Base-by-base conservation (phyloP, 2,329 filamentous ascomycete species). In the Cercospora sojina region DNA sequence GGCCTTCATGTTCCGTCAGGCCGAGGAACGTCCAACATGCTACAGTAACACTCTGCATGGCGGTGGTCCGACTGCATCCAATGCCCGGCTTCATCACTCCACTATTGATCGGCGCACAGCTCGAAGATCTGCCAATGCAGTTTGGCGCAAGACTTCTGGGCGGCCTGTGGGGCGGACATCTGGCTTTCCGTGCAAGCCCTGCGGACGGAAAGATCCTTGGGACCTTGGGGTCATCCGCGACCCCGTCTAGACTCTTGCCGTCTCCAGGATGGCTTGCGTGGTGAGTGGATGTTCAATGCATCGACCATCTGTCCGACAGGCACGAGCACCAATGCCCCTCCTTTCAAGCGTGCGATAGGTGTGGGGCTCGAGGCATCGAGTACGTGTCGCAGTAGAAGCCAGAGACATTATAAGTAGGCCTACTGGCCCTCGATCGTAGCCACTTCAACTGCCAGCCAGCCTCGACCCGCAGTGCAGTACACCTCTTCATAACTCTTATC, bases 271-370 rank as follows among this genome's bases (percentile, higher is more conserved):
- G 60, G 64, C 69, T 64, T 43, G 62, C 58, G 62, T 25, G 60
- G 20, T 59, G 66, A 64, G 43, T 58, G 65, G 62, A 49, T 64
- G 53, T 31, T 47, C 32, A 41, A 23, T 51, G 64, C 67, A 66
- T 64, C 60, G 62, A 64, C 67, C 67, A 32, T 69, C 64, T 67
- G 67, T 51, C 69, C 69, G 69, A 67, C 62, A 59, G 64, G 20
- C 60, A 65, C 60, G 56, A 59, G 56, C 29, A 43, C 56, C 32
- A 29, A 20, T 67, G 65, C 69, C 69, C 69, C 69, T 69, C 69
- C 67, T 71, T 70, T 67, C 57, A 59, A 63, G 56, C 63, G 59
- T 58, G 41, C 47, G 60, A 32, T 62, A 32, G 47, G 57, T 67
- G 67, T 65, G 69, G 67, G 67, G 65, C 41, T 25, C 18, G 23